A percentile compares a stretch with the other conserved stretches of the same genome.
Evolutionary conservation across 1,284 basidiomycete genomes (phyloP).

Genomic region (Peniophora sp.): DNA sequence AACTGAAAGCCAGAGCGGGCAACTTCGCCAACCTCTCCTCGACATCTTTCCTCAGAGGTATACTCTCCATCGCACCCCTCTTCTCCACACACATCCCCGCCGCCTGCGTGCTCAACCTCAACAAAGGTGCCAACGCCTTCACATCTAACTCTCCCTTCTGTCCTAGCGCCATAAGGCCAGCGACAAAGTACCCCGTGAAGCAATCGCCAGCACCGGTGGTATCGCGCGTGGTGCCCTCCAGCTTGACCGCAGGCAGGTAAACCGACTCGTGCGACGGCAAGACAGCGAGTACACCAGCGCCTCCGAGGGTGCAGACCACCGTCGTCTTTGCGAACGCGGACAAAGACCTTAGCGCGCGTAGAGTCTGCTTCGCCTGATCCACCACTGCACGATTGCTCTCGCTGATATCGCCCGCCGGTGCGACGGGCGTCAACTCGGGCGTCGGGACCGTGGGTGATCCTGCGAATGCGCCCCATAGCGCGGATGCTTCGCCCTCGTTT

Average conservation of each 20-base stretch:
- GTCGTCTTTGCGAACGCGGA: constrained; percentile 18
- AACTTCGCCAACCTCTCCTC: constrained; percentile 4
- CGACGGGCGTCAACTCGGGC: background rate
- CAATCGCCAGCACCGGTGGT: constrained; percentile 58
- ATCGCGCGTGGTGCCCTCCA: constrained; percentile 33
- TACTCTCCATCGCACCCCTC: constrained; percentile 46
- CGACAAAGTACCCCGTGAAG: constrained; percentile 50
- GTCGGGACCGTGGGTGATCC: constrained; percentile 1
- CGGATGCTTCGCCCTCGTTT: constrained; percentile 41
- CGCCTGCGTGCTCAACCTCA: constrained; percentile 35
- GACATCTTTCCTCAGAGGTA: constrained; percentile 23
- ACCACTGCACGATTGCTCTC: background rate
- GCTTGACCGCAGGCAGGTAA: constrained; percentile 35
- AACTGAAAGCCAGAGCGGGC: no score
- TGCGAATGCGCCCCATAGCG: constrained; percentile 23
- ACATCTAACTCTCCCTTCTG: constrained; percentile 14
- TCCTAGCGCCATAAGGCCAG: constrained; percentile 38
- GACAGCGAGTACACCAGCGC: constrained; percentile 35
- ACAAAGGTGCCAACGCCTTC: constrained; percentile 24
- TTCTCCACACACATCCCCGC: constrained; percentile 51
- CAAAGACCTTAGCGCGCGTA: constrained; percentile 10
- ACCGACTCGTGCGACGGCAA: constrained; percentile 19
- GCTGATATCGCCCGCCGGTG: constrained; percentile 1
- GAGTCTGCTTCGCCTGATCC: constrained; percentile 5
- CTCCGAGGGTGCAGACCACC: constrained; percentile 48